These are phyloP conservation scores for Erythrobasidium yunnanense DNA, from an alignment of 768 basidiomycete species.

Conservation along the genomic window DNA sequence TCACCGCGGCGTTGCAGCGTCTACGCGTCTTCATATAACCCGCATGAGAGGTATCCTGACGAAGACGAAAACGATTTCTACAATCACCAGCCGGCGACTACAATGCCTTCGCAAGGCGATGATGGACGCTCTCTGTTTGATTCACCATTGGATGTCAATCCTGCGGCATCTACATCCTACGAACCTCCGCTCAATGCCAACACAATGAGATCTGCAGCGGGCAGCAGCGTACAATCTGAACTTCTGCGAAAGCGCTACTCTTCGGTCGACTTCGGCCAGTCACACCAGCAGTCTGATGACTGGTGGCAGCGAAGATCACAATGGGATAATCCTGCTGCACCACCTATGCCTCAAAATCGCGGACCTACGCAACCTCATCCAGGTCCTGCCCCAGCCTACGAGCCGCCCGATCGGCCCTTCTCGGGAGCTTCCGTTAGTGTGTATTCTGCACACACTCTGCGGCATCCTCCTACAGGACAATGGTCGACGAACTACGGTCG, in stretches of 20 bases:
- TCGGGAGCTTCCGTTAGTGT: constrained; percentile 7
- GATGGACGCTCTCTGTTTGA: neutral
- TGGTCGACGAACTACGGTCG: neutral
- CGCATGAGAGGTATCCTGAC: too few species aligned
- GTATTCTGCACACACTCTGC: neutral
- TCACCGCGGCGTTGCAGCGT: neutral
- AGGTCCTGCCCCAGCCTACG: neutral
- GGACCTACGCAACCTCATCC: too few species aligned
- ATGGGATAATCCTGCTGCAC: constrained; percentile 2
- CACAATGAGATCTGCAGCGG: constrained; percentile 6
- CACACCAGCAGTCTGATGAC: neutral
- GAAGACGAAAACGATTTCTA: too few species aligned
- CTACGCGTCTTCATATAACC: too few species aligned
- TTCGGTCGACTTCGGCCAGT: neutral
- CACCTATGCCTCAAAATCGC: too few species aligned
- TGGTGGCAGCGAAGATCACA: constrained; percentile 21
- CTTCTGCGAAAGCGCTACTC: neutral
- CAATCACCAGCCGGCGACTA: neutral
- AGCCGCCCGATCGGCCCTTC: neutral
- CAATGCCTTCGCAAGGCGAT: neutral
- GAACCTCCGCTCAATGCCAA: too few species aligned
- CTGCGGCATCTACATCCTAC: too few species aligned
- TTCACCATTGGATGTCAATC: too few species aligned
- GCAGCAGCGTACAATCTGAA: constrained; percentile 19
- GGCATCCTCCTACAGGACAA: too few species aligned